Evolutionary conservation across 2,329 filamentous ascomycete species (phyloP), one percentile per base, ranked within the genome.

Genomic region (Alternaria sp.): DNA sequence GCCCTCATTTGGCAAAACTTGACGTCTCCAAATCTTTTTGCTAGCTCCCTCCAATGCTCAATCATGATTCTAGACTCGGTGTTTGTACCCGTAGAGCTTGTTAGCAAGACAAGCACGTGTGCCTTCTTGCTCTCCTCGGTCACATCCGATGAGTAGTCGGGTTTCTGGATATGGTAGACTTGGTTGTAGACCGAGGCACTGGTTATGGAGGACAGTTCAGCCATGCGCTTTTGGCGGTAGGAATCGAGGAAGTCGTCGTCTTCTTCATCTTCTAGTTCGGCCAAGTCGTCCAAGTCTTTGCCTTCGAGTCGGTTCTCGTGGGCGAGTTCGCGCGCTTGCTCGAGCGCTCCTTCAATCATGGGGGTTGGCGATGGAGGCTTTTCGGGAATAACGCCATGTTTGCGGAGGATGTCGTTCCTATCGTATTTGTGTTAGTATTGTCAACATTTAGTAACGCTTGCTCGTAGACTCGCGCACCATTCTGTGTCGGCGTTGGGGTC

Each of bases 321-420:
- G 28, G 93, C 93, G 62, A 96, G 83, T 69, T 88, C 84, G 58
- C 91, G 87, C 11, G 91, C 95, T 80, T 97, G 91, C 21, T 90
- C 79, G 45, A 99, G 86, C 4, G 95, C 95, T 82, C 98, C 94
- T 80, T 99, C 90, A 71, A 99, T 97, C 81, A 97, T 89, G 6
- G 93, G 93, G 2, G 95, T 97, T 2, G 95, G 95, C 44, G 94
- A 97, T 3, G 93, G 93, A 0, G 94, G 93, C 77, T 97, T 98
- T 77, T 98, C 93, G n/a, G 95, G 95, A 62, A 99, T 98, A 67
- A 99, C 85, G 66, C 93, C 92, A 82, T 99, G 93, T 78, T 96
- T 96, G 69, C 95, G 91, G 57, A 99, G 88, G 73, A 99, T 99
- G 69, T 99, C 95, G 77, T 99, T 99, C 93, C 93, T 97, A 67